Conservation (phyloP, 163 green algal species). For the Prototheca cutis region DNA sequence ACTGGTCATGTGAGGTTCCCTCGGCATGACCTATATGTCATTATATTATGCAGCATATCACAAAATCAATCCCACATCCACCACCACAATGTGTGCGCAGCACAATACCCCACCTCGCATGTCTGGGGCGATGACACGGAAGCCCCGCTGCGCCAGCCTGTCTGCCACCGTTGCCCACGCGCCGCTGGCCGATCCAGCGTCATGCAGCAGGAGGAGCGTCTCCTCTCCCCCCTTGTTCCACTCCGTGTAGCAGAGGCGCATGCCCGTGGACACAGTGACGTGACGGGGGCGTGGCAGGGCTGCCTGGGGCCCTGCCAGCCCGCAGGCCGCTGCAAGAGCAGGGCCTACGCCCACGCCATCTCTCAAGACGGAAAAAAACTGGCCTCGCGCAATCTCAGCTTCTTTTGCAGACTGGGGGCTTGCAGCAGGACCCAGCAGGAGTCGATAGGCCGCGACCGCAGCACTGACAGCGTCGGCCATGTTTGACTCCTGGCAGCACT, state of each 20-base stretch:
- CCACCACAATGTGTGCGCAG: too few species aligned
- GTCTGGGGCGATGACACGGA: conserved; percentile 15
- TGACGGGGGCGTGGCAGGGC: not conserved
- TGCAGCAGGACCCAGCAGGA: not conserved
- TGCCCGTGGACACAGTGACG: conserved; percentile 7
- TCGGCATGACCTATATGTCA: too few species aligned
- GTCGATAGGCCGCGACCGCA: not conserved
- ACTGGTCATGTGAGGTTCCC: too few species aligned
- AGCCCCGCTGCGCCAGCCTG: conserved; percentile 12
- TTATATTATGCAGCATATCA: too few species aligned
- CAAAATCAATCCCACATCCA: too few species aligned
- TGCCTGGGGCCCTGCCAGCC: too few species aligned
- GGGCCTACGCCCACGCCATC: not conserved
- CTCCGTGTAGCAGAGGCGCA: conserved; percentile 28
- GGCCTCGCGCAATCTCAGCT: not conserved
- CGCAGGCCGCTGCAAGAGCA: too few species aligned
- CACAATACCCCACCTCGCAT: conserved; percentile 9
- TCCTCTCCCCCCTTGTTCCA: conserved; percentile 12
- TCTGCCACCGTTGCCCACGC: conserved; percentile 15
- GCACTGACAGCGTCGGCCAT: not conserved
- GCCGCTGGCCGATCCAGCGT: conserved; percentile 3
- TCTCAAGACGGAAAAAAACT: not conserved
- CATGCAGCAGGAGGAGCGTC: conserved; percentile 32
- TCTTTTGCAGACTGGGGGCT: not conserved
- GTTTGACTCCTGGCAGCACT: too few species aligned